Conservation (phyloP, 441 rosid species). For the Francoa sonchifolia region DNA sequence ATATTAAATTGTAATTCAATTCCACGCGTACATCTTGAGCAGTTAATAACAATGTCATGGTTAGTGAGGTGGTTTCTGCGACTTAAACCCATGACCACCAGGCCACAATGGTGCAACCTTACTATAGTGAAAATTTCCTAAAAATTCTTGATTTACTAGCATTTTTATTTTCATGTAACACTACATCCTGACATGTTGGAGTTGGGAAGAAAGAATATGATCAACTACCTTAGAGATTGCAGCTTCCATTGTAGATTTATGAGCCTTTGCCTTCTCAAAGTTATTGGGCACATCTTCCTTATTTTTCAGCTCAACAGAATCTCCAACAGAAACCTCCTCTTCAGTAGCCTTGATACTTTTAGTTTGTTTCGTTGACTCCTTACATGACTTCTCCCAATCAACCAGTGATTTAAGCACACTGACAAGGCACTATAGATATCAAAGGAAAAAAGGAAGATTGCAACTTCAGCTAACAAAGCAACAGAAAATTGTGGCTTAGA, state of each 20-base stretch:
- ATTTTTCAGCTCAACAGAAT: conserved; percentile 39
- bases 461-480: no score
- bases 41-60: no score
- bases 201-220: no score
- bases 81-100: no score
- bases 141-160: no score
- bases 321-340: conserved; percentile 39
- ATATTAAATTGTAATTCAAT: conserved; percentile 15
- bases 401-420: conserved; percentile 85
- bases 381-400: conserved; percentile 84
- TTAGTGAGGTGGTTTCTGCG: no score
- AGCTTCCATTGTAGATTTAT: conserved; percentile 92
- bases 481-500: no score
- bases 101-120: no score
- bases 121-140: no score
- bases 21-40: background rate
- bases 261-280: conserved; percentile 99
- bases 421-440: conserved; percentile 71
- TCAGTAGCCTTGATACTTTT: conserved; percentile 33
- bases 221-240: conserved; percentile 83
- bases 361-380: conserved; percentile 39
- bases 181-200: no score
- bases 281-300: conserved; percentile 65
- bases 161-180: no score
- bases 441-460: conserved; percentile 20